Evolutionary conservation across 2,329 filamentous ascomycete species (phyloP), one percentile per base, ranked within the genome.

Genomic region (Diatrype stigma): DNA sequence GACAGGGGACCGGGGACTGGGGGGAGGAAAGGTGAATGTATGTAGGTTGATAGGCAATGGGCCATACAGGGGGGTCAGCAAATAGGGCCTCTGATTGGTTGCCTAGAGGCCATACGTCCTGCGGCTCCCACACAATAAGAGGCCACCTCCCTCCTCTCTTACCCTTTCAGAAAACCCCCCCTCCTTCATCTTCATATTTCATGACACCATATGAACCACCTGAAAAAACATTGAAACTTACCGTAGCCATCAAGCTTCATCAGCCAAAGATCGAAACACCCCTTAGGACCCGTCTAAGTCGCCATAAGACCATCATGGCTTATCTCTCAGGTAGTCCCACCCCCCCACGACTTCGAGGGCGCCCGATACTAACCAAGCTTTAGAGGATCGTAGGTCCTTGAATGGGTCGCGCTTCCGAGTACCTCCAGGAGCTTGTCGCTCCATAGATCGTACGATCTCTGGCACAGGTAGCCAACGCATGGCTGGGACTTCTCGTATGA

Each of bases 81-180:
- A 40, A 40, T 5, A 5, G 17, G 10, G 37, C 37, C 19, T 22
- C 37, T 40, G 37, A 40, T 40, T 40, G 37, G 37, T 21, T 40
- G 37, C 37, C 37, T 40, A 10, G 37, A 40, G 37, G 16, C 17
- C 4, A 21, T 40, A 22, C 19, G 37, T 40, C 37, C 37, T 40
- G 37, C 51, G 50, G 56, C 50, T 51, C 51, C 51, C 58, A 52
- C 51, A 58, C 55, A 37, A 63, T 64, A 64, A 64, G 63, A 61
- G 38, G 56, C 58, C 55, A 53, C 45, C 48, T 48, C 54, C 49
- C 51, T 56, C 57, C 56, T 55, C 54, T 55, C 53, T 51, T 55
- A 49, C 49, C 47, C 47, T 60, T 44, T 22, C 3, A 16, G 10
- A 22, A 12, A 17, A 17, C 19, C 37, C 56, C 49, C 49, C 54